phyloP scores from a whole-genome alignment of 2,329 filamentous ascomycete species.

The Reticulascus tulasneorum region DNA sequence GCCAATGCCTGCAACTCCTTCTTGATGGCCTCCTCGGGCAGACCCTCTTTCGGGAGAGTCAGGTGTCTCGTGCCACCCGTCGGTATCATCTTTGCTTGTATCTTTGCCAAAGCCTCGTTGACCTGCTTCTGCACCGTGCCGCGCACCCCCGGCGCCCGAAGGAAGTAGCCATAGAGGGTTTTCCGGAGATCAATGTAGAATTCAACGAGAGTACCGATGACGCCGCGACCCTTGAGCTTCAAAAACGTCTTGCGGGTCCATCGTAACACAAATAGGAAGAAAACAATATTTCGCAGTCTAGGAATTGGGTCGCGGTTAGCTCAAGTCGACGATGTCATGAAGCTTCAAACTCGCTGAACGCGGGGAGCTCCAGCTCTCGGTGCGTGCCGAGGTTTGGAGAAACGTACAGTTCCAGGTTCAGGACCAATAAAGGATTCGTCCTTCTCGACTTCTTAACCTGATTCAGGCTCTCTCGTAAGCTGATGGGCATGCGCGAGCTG shows the following conservation, averaged over 20 bases:
- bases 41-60: conserved; percentile 76
- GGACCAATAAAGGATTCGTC: conserved; percentile 51
- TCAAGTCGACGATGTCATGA: not conserved
- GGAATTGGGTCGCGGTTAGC: conserved; percentile 1
- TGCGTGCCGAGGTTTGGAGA: conserved; percentile 1
- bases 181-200: conserved; percentile 69
- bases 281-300: conserved; percentile 81
- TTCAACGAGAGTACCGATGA: conserved; percentile 73
- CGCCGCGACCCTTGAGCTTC: conserved; percentile 83
- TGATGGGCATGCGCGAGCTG: conserved; percentile 66
- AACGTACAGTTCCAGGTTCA: conserved; percentile 69
- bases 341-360: not conserved
- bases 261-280: conserved; percentile 82
- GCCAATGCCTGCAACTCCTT: conserved; percentile 75
- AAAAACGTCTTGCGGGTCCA: conserved; percentile 76
- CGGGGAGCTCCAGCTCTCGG: not conserved
- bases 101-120: conserved; percentile 70
- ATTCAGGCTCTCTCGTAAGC: conserved; percentile 63
- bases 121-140: conserved; percentile 83
- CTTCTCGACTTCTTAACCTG: conserved; percentile 55
- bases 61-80: conserved; percentile 69
- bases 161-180: conserved; percentile 77
- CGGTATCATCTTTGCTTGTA: conserved; percentile 81
- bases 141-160: conserved; percentile 81
- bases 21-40: conserved; percentile 72